These are phyloP conservation scores for Clavispora asparagi DNA, from an alignment of 805 yeast genomes.

Conservation along the genomic window DNA sequence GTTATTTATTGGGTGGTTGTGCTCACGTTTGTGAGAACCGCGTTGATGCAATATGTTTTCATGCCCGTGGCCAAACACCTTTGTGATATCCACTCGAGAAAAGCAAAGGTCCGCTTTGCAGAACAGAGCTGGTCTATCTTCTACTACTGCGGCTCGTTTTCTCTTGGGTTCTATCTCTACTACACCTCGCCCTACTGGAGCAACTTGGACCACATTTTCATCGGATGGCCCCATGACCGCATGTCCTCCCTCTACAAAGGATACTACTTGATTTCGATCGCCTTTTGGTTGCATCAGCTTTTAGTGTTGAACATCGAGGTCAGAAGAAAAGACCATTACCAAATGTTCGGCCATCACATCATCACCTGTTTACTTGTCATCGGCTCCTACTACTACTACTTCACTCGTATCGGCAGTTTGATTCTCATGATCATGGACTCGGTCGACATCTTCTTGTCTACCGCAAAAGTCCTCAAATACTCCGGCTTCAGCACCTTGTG, in stretches of 20 bases:
- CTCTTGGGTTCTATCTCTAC: conserved; percentile 55
- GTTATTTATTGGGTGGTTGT: conserved; percentile 51
- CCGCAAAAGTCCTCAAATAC: conserved; percentile 76
- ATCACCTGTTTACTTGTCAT: conserved; percentile 63
- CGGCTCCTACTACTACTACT: conserved; percentile 72
- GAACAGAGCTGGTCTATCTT: conserved; percentile 80
- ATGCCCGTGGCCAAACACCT: conserved; percentile 47
- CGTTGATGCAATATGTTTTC: conserved; percentile 53
- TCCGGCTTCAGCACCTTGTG: conserved; percentile 56
- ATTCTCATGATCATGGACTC: conserved; percentile 78
- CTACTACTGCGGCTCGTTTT: conserved; percentile 54
- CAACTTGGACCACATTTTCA: conserved; percentile 54
- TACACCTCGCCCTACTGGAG: conserved; percentile 53
- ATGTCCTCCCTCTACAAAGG: conserved; percentile 50
- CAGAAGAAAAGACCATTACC: conserved; percentile 73
- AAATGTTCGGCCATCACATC: conserved; percentile 87
- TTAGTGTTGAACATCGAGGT: conserved; percentile 73
- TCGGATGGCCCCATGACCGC: conserved; percentile 70
- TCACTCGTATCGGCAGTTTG: conserved; percentile 72
- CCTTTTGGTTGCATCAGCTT: conserved; percentile 77
- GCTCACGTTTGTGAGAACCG: conserved; percentile 53
- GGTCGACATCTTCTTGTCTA: conserved; percentile 66
- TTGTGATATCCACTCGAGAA: conserved; percentile 41
- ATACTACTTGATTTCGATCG: conserved; percentile 69
- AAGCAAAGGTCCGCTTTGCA: conserved; percentile 63